Evolutionary conservation across 2,329 filamentous ascomycete genomes (phyloP), one percentile per base, ranked within the genome.

Genomic region (Ophiostoma tasmaniense): DNA sequence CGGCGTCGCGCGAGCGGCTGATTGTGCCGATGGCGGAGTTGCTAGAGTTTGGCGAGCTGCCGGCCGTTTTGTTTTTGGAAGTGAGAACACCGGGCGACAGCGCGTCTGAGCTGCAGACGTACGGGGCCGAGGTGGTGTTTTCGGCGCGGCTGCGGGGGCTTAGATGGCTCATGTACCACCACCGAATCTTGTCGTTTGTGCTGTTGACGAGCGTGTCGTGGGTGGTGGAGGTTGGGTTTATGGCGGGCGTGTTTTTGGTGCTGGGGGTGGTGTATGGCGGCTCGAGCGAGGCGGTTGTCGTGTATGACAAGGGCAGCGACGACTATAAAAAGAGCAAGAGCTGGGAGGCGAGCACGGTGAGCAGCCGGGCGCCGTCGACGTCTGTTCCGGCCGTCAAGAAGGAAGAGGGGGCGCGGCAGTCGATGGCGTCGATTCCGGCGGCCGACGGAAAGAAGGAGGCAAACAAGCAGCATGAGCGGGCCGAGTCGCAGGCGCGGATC

Each of bases 151-250:
- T 97, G 72, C 83, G 85, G 13, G 94, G 94, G 0, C 77, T 97
- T 71, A 82, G 90, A 66, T 95, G 90, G 87, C 74, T 93, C 68
- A 96, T 99, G 91, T 95, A 95, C 75, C 88, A 92, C 71, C 89
- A 94, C 79, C 87, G 90, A 14, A 75, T 95, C 45, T 77, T 87
- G 1, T 88, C 88, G 5, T 93, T 92, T 70, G 67, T 90, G 0
- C 75, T 89, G 0, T 90, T 93, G 74, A 91, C 89, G 0, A 78
- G 81, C 0, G 73, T 86, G 0, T 97, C 97, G 78, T 98, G 93
- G 92, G 76, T 81, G 1, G 86, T 87, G 14, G 92, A 94, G 75
- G 83, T 96, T 74, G 72, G 87, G 0, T 89, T 89, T 59, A 85
- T 90, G 76, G 81, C 82, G 0, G 50, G 88, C 0, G 88, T 85